phyloP scores from a whole-genome alignment of 2,329 filamentous ascomycete species.

The Microdochium bolleyi region DNA sequence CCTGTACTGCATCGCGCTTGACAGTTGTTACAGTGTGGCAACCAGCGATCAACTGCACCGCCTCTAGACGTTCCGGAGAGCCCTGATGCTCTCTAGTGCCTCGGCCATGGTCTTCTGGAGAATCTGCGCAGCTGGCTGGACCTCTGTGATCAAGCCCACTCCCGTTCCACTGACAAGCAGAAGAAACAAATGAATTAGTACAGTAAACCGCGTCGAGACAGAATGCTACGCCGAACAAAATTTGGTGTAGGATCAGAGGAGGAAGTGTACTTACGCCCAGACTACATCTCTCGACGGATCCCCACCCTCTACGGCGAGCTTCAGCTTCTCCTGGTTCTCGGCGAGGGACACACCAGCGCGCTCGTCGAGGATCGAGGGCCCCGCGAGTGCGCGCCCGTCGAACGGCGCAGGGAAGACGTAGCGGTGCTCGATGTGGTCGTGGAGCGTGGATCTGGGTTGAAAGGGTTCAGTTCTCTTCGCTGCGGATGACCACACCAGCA shows the following conservation, averaged over 20 bases:
- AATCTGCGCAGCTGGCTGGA: constrained; percentile 17
- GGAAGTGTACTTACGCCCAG: constrained; percentile 27
- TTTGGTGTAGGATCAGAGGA: too few species aligned
- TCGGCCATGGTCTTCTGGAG: constrained; percentile 14
- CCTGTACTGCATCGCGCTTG: too few species aligned
- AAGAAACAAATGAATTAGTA: neutral
- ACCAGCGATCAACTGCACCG: too few species aligned
- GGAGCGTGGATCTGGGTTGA: constrained; percentile 15
- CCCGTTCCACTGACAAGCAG: constrained; percentile 12
- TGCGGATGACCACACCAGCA: too few species aligned
- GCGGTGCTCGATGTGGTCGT: constrained; percentile 20
- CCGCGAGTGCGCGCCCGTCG: constrained; percentile 20
- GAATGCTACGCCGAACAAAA: too few species aligned
- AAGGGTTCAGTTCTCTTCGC: too few species aligned
- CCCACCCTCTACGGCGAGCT: constrained; percentile 12
- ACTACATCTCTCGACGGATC: constrained; percentile 18
- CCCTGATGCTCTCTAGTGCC: constrained; percentile 12
- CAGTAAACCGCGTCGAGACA: too few species aligned
- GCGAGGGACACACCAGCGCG: constrained; percentile 14
- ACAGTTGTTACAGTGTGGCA: too few species aligned
- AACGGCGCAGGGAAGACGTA: constrained; percentile 17
- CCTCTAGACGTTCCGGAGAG: neutral
- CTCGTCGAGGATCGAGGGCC: constrained; percentile 14
- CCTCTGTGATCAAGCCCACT: constrained; percentile 16
- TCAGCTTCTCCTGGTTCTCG: constrained; percentile 15